Percentiles rank a stretch among this genome's conserved stretches.
phyloP scores from a whole-genome alignment of 257 asterid genomes.

The Forsythia suspensa region DNA sequence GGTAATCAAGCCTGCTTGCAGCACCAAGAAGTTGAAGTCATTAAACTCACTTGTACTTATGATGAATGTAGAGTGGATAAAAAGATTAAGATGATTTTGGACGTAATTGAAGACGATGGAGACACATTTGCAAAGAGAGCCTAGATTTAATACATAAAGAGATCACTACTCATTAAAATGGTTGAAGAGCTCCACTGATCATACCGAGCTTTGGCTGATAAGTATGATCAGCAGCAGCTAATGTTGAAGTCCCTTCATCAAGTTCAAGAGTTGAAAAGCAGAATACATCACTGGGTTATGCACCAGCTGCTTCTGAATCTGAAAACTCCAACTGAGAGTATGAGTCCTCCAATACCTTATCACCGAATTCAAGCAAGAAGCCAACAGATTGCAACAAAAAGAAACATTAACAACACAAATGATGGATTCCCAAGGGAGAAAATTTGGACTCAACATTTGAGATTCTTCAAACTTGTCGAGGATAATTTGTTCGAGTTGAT shows the following conservation, averaged over 20 bases:
- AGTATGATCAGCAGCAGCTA: constrained; percentile 22
- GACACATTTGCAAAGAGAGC: constrained; percentile 42
- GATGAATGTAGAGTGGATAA: constrained; percentile 35
- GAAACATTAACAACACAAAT: background rate
- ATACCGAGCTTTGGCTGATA: constrained; percentile 32
- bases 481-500: constrained; percentile 38
- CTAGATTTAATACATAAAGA: constrained; percentile 44
- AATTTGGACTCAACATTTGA: background rate
- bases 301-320: background rate
- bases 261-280: no score
- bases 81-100: constrained; percentile 34
- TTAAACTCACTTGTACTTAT: background rate
- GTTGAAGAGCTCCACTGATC: constrained; percentile 33
- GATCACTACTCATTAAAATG: constrained; percentile 35
- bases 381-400: background rate
- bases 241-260: background rate
- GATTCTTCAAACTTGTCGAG: constrained; percentile 27
- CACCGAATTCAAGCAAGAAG: background rate
- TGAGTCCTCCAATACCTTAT: background rate
- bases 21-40: no score
- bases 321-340: constrained; percentile 1
- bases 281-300: background rate
- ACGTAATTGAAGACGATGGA: constrained; percentile 38
- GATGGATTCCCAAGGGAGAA: background rate
- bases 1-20: no score